These are phyloP conservation scores for Magnusiomyces ingens DNA, from an alignment of 1,139 yeast genomes.

Conservation along the genomic window DNA sequence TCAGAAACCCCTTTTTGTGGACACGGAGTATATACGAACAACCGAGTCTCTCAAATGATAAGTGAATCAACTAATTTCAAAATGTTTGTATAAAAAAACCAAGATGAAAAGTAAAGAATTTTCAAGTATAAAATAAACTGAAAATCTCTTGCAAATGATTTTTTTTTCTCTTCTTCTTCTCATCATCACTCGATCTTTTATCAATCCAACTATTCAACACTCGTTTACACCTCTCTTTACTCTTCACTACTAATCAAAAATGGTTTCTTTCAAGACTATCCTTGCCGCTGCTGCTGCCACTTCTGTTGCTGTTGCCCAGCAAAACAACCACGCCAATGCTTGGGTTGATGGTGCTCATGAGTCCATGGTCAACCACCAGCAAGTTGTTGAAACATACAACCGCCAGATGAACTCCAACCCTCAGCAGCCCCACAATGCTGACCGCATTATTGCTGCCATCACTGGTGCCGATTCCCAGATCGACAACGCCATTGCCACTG, in stretches of 20 bases:
- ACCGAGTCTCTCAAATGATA: too few relatives aligned
- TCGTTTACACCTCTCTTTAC: not conserved
- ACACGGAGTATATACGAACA: too few relatives aligned
- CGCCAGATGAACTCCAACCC: constrained; percentile 13
- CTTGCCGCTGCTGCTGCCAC: constrained; percentile 5
- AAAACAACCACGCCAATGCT: constrained; percentile 2
- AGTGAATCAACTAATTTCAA: too few relatives aligned
- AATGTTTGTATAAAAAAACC: too few relatives aligned
- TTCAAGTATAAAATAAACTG: not conserved
- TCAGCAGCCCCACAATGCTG: constrained; percentile 21
- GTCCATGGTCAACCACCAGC: constrained; percentile 20
- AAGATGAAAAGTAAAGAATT: not conserved
- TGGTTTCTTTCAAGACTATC: constrained; percentile 6
- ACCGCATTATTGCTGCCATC: constrained; percentile 18
- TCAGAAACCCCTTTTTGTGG: too few relatives aligned
- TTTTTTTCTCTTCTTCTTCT: not conserved
- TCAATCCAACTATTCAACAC: not conserved
- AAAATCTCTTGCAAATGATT: not conserved
- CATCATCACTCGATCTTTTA: not conserved
- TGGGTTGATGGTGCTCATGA: constrained; percentile 13
- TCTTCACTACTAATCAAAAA: not conserved
- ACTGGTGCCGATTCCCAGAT: constrained; percentile 26
- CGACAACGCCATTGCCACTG: constrained; percentile 24
- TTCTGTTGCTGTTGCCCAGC: not conserved
- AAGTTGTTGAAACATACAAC: constrained; percentile 19